Evolutionary conservation across 805 yeast genomes (phyloP).

Genomic region (Metschnikowia dekortorum): DNA sequence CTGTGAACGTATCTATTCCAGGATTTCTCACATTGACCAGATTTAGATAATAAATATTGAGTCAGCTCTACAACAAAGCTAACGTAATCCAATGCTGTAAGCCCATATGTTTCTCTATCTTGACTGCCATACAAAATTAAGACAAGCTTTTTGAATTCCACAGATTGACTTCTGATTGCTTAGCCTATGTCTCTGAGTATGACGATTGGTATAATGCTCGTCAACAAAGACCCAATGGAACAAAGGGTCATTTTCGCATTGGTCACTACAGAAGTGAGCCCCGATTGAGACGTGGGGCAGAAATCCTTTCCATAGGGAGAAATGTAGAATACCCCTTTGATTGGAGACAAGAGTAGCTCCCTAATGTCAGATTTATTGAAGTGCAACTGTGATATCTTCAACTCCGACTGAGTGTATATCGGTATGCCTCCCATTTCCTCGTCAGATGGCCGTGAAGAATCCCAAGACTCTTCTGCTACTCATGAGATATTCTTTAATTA

Average conservation of each 20-base stretch:
- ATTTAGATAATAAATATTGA: conserved; percentile 42
- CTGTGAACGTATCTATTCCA: conserved; percentile 57
- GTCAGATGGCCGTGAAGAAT: too few species aligned
- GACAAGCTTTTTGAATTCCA: conserved; percentile 41
- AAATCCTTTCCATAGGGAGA: conserved; percentile 87
- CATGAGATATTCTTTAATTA: too few species aligned
- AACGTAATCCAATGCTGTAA: conserved; percentile 58
- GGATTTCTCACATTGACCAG: conserved; percentile 12
- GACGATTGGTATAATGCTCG: conserved; percentile 78
- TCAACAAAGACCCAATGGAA: conserved; percentile 86
- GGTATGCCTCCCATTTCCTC: too few species aligned
- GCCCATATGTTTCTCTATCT: conserved; percentile 77
- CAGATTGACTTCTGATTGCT: conserved; percentile 38
- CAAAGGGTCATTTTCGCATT: conserved; percentile 56
- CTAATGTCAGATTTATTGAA: too few species aligned
- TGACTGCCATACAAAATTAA: conserved; percentile 66
- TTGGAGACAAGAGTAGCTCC: conserved; percentile 44
- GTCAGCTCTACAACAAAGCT: conserved; percentile 53
- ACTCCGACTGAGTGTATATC: too few species aligned
- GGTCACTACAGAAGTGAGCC: conserved; percentile 51
- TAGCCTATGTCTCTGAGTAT: conserved; percentile 69
- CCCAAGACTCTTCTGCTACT: too few species aligned
- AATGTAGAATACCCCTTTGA: conserved; percentile 68
- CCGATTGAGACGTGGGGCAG: conserved; percentile 64
- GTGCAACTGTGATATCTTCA: too few species aligned